A percentile compares a stretch with the other conserved stretches of the same genome.
These are phyloP conservation scores for Parascedosporium putredinis DNA, from an alignment of 2,329 filamentous ascomycete genomes.

Conservation along the genomic window DNA sequence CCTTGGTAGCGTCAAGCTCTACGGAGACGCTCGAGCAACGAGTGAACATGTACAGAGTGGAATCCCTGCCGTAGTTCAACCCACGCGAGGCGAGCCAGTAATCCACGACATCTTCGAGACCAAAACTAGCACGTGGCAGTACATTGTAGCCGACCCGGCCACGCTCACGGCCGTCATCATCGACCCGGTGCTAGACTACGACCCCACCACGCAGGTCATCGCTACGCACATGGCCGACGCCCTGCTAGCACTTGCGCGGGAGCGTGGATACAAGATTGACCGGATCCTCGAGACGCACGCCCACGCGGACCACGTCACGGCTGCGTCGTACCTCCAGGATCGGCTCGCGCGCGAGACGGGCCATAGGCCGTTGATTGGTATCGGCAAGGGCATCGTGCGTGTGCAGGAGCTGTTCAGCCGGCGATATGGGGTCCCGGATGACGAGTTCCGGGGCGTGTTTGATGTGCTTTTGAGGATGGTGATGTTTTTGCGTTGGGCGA, in stretches of 20 bases:
- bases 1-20: too few relatives aligned
- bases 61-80: not conserved
- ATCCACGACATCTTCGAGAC: constrained; percentile 29
- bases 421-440: constrained; percentile 32
- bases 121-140: constrained; percentile 46
- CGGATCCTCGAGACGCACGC: constrained; percentile 52
- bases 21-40: too few relatives aligned
- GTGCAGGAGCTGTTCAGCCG: constrained; percentile 40
- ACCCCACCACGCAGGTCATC: constrained; percentile 28
- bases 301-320: constrained; percentile 51
- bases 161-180: constrained; percentile 44
- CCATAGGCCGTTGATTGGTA: constrained; percentile 34
- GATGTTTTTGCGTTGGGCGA: constrained; percentile 40
- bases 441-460: constrained; percentile 37
- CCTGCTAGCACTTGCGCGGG: constrained; percentile 31
- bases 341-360: constrained; percentile 25
- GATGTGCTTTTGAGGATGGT: constrained; percentile 43
- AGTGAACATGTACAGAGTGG: too few relatives aligned
- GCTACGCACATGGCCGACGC: constrained; percentile 41
- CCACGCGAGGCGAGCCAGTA: too few relatives aligned
- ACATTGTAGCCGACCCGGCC: constrained; percentile 43
- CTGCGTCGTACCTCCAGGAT: constrained; percentile 45
- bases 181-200: constrained; percentile 51
- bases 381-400: constrained; percentile 40
- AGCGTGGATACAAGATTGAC: constrained; percentile 35